phyloP scores from a whole-genome alignment of 441 rosid species.

The Theobroma grandiflorum region DNA sequence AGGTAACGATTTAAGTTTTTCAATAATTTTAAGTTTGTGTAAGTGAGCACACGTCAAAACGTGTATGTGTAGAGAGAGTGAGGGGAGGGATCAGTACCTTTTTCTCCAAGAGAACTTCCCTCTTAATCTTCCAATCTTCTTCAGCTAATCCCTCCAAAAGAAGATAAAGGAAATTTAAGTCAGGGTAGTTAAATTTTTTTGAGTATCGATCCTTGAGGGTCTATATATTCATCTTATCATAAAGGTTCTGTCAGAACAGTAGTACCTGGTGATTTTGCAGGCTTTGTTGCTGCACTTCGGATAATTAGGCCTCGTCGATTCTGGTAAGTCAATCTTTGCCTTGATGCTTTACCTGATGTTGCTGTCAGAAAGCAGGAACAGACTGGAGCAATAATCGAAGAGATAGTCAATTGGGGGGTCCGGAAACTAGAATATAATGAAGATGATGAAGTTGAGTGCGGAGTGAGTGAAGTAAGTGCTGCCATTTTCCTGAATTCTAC shows the following conservation, averaged over 20 bases:
- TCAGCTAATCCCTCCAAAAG: slow-evolving; percentile 76
- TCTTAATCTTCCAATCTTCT: slow-evolving; percentile 91
- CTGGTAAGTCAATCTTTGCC: slow-evolving; percentile 26
- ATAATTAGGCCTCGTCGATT: slow-evolving; percentile 43
- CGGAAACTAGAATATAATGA: slow-evolving; percentile 39
- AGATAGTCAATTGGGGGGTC: slow-evolving; percentile 35
- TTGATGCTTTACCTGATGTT: slow-evolving; percentile 34
- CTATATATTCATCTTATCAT: background rate
- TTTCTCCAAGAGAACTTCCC: slow-evolving; percentile 77
- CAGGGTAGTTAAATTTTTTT: slow-evolving; percentile 27
- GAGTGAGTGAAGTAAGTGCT: slow-evolving; percentile 56
- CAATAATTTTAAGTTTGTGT: background rate
- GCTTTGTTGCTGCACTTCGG: slow-evolving; percentile 71
- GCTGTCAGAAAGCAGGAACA: slow-evolving; percentile 16
- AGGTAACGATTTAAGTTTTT: background rate
- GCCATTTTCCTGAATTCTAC: slow-evolving; percentile 51
- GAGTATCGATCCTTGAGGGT: background rate
- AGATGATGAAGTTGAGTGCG: slow-evolving; percentile 52
- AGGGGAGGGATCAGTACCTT: slow-evolving; percentile 48
- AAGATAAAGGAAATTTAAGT: slow-evolving; percentile 27
- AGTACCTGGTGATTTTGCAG: slow-evolving; percentile 86
- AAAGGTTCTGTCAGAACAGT: slow-evolving; percentile 10
- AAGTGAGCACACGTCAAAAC: background rate
- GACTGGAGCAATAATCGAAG: slow-evolving; percentile 36
- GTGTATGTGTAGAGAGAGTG: background rate